phyloP scores from a whole-genome alignment of 495 filamentous ascomycete species.

The Aspergillus homomorphus region DNA sequence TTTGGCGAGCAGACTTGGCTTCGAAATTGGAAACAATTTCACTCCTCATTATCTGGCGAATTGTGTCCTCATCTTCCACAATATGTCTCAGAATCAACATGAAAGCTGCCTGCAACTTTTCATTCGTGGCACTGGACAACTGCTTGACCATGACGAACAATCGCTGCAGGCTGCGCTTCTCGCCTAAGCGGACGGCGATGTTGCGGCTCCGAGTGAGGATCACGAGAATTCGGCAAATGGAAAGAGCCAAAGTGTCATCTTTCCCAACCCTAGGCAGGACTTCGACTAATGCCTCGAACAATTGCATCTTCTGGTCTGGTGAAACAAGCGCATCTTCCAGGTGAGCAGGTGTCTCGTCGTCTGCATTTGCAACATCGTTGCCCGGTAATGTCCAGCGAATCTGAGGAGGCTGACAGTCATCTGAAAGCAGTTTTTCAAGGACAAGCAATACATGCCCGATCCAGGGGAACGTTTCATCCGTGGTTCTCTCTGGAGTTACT shows the following conservation, averaged over 20 bases:
- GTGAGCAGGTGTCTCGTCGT: conserved; percentile 52
- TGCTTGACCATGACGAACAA: conserved; percentile 95
- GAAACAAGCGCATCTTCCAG: conserved; percentile 63
- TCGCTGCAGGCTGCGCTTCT: conserved; percentile 84
- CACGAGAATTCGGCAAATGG: conserved; percentile 79
- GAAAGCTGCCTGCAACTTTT: conserved; percentile 73
- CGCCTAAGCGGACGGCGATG: conserved; percentile 70
- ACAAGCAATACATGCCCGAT: conserved; percentile 86
- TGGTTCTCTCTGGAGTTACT: conserved; percentile 56
- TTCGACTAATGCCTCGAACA: conserved; percentile 74
- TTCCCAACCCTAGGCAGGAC: conserved; percentile 83
- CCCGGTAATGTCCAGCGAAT: conserved; percentile 69
- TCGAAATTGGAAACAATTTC: conserved; percentile 80
- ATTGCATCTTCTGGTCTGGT: conserved; percentile 58
- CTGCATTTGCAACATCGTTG: conserved; percentile 44
- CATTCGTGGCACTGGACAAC: conserved; percentile 70
- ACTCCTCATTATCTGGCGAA: conserved; percentile 88
- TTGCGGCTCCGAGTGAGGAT: conserved; percentile 78
- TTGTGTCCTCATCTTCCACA: conserved; percentile 85
- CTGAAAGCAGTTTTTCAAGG: conserved; percentile 81
- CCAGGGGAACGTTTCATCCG: conserved; percentile 83
- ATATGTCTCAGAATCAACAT: conserved; percentile 90
- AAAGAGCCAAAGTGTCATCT: conserved; percentile 79
- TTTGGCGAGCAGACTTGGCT: conserved; percentile 55
- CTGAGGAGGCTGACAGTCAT: conserved; percentile 76